Conservation (phyloP, 1,139 yeast species). For the Candida pseudoviswanathii region DNA sequence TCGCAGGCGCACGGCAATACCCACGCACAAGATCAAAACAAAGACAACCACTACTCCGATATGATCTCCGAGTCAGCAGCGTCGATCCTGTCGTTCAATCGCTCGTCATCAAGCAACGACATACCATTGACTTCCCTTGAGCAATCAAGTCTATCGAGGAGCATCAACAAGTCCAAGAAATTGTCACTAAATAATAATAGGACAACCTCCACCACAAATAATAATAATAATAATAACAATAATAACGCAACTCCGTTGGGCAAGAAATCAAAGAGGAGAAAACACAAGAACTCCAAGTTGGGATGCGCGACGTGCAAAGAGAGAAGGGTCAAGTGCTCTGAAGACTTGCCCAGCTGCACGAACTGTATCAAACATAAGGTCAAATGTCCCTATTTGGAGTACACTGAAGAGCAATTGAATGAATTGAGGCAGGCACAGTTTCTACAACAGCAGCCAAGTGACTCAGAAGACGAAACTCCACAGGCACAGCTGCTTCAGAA, state of each 20-base stretch:
- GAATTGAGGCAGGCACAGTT: conserved; percentile 28
- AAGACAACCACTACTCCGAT: background rate
- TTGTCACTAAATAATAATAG: background rate
- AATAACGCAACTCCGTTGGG: background rate
- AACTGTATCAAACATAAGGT: conserved; percentile 47
- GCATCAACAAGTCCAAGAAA: background rate
- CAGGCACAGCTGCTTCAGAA: conserved; percentile 6
- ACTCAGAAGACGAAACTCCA: conserved; percentile 6
- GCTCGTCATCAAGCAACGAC: background rate
- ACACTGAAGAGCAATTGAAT: conserved; percentile 34
- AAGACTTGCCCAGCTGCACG: conserved; percentile 43
- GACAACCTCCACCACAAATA: background rate
- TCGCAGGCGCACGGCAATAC: background rate
- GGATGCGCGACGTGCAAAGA: conserved; percentile 51
- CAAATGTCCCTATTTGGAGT: conserved; percentile 44
- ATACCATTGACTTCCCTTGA: background rate
- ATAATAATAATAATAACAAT: background rate
- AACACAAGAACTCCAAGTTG: conserved; percentile 33
- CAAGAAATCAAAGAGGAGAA: conserved; percentile 25
- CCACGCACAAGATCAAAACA: background rate
- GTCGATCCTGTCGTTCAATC: background rate
- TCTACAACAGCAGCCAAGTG: conserved; percentile 11
- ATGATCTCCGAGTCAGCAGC: background rate
- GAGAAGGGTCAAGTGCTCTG: conserved; percentile 47
- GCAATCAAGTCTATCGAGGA: background rate